These are phyloP conservation scores for Nothophoma quercina DNA, from an alignment of 2,329 filamentous ascomycete genomes.

Conservation along the genomic window DNA sequence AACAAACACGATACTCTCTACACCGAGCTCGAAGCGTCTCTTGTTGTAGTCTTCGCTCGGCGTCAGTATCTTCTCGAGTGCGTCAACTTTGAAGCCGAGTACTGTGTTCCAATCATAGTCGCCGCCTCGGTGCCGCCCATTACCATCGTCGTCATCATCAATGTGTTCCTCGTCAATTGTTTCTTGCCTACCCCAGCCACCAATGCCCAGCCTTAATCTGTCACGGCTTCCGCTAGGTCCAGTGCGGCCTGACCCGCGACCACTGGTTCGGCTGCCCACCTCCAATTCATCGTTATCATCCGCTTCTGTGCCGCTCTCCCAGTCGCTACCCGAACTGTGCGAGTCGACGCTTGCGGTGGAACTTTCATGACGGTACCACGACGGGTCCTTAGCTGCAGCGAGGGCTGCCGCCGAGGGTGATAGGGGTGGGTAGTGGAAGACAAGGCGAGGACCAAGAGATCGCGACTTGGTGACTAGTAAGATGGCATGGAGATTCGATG, in stretches of 20 bases:
- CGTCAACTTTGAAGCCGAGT: conserved; percentile 50
- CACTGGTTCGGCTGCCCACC: conserved; percentile 45
- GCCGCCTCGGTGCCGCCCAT: conserved; percentile 32
- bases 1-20: conserved; percentile 51
- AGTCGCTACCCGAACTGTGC: conserved; percentile 45
- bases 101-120: conserved; percentile 50
- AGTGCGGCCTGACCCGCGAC: conserved; percentile 41
- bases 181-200: conserved; percentile 45
- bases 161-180: conserved; percentile 47
- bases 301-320: conserved; percentile 46
- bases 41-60: conserved; percentile 50
- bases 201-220: conserved; percentile 33
- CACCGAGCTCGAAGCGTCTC: conserved; percentile 50
- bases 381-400: conserved; percentile 41
- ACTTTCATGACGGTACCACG: conserved; percentile 49
- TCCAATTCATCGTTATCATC: conserved; percentile 45
- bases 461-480: conserved; percentile 51
- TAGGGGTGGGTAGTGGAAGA: conserved; percentile 53
- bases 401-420: conserved; percentile 47
- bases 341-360: conserved; percentile 47
- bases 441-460: conserved; percentile 49
- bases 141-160: conserved; percentile 27
- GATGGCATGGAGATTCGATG: conserved; percentile 50
- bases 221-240: conserved; percentile 29
- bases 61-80: conserved; percentile 51